Evolutionary conservation across 2,329 filamentous ascomycete genomes (phyloP), one percentile per base, ranked within the genome.

Genomic region (Corinectria fuckeliana): DNA sequence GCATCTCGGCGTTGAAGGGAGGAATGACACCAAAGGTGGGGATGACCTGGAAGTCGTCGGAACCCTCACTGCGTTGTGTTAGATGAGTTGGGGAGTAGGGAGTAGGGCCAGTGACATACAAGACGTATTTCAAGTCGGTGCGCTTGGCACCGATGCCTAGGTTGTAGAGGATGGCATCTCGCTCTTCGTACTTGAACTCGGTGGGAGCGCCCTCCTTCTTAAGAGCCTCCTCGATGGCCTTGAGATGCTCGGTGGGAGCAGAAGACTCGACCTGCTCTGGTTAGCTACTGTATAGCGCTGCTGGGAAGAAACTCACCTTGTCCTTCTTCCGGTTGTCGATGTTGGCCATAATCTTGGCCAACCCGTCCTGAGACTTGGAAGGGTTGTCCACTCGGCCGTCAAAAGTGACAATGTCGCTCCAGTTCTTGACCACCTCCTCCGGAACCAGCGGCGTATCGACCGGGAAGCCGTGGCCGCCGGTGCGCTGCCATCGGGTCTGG

Each of bases 11-110:
- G 79, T 90, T 90, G 81, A 98, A 97, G 71, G 89, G 91, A n/a
- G 95, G 95, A 70, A 99, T 89, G 63, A 98, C 95, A 75, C 93
- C 95, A 72, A 91, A 99, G n/a, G 93, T 96, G 52, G 95, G 95
- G 52, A 98, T 83, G 52, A 92, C 89, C 76, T 97, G 92, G 87
- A 99, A 99, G 76, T 95, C 85, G 55, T 97, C 93, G 72, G 88
- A 81, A 72, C 92, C 91, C 82, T 99, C 95, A 73, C 80, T 80
- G 55, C 49, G n/a, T 25, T 25, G 64, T n/a, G 54, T 61, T 50
- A 61, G 58, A 14, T 10, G 4, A 23, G 4, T 8, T 9, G 4
- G 26, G 14, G 13, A 10, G 5, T 5, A n/a, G n/a, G n/a, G n/a
- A n/a, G n/a, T n/a, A n/a, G n/a, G n/a, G 14, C 9, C 1, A n/a